phyloP scores from a whole-genome alignment of 2,329 filamentous ascomycete species.

The Fusarium caatingaense region DNA sequence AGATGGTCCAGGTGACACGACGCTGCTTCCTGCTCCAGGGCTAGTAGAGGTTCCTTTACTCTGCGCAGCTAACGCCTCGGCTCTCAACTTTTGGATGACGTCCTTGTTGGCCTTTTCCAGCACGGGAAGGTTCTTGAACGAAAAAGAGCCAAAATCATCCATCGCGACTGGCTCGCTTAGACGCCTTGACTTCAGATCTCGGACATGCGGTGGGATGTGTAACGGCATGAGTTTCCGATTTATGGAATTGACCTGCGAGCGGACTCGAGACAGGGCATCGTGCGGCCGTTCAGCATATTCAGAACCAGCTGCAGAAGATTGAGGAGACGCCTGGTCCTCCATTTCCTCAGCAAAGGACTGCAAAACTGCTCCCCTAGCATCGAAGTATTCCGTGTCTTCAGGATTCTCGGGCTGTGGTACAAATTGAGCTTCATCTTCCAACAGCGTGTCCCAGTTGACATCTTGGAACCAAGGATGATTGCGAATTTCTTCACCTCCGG shows the following conservation, averaged over 20 bases:
- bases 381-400: slow-evolving; percentile 98
- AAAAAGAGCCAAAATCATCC: slow-evolving; percentile 96
- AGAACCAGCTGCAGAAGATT: slow-evolving; percentile 73
- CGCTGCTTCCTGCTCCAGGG: slow-evolving; percentile 55
- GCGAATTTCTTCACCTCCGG: slow-evolving; percentile 91
- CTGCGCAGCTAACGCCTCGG: slow-evolving; percentile 82
- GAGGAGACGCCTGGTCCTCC: slow-evolving; percentile 85
- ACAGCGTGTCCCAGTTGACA: slow-evolving; percentile 87
- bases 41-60: slow-evolving; percentile 63
- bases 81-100: slow-evolving; percentile 93
- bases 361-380: slow-evolving; percentile 88
- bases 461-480: slow-evolving; percentile 89
- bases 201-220: slow-evolving; percentile 95
- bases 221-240: slow-evolving; percentile 95
- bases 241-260: slow-evolving; percentile 84
- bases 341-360: slow-evolving; percentile 95
- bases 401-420: slow-evolving; percentile 92
- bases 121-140: slow-evolving; percentile 96
- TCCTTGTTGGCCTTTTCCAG: slow-evolving; percentile 99
- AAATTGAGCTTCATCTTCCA: slow-evolving; percentile 97
- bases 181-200: slow-evolving; percentile 86
- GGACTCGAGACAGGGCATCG: slow-evolving; percentile 90
- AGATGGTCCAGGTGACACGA: slow-evolving; percentile 72
- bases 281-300: slow-evolving; percentile 92
- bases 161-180: slow-evolving; percentile 88